These are phyloP conservation scores for Calonectria honghensis DNA, from an alignment of 2,329 filamentous ascomycete species.

Conservation along the genomic window DNA sequence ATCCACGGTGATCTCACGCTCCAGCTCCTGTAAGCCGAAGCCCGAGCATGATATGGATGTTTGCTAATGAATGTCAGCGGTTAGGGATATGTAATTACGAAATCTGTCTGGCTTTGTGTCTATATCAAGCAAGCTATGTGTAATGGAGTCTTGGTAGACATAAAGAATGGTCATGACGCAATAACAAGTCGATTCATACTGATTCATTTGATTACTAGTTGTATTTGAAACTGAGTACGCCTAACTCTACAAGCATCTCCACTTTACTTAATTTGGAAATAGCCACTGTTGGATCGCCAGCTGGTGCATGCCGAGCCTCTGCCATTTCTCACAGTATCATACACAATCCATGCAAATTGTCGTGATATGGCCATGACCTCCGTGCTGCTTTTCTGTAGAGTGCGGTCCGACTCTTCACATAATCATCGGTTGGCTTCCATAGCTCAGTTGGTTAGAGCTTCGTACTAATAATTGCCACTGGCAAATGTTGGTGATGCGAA, in stretches of 20 bases:
- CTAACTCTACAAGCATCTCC: not conserved
- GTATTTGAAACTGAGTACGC: not conserved
- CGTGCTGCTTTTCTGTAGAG: not conserved
- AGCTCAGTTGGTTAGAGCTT: slow-evolving; percentile 5
- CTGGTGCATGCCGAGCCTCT: not conserved
- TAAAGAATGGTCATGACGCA: not conserved
- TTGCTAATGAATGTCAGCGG: not conserved
- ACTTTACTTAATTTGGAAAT: not conserved
- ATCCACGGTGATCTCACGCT: not conserved
- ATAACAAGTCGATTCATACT: not conserved
- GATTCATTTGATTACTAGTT: not conserved
- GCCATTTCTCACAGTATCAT: not conserved
- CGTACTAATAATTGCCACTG: not conserved
- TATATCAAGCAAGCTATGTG: not conserved
- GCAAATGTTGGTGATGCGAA: slow-evolving; percentile 1
- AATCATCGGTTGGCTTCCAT: slow-evolving; percentile 6
- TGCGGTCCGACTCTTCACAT: fast-evolving
- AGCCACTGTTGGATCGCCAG: not conserved
- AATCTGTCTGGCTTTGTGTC: not conserved
- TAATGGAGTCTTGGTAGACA: not conserved
- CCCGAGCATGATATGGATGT: not conserved
- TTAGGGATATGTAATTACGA: not conserved
- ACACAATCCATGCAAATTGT: not conserved
- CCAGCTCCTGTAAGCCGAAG: not conserved
- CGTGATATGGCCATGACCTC: not conserved